Evolutionary conservation across 2,329 filamentous ascomycete genomes (phyloP), one percentile per base, ranked within the genome.

Genomic region (Microdochium nivale): DNA sequence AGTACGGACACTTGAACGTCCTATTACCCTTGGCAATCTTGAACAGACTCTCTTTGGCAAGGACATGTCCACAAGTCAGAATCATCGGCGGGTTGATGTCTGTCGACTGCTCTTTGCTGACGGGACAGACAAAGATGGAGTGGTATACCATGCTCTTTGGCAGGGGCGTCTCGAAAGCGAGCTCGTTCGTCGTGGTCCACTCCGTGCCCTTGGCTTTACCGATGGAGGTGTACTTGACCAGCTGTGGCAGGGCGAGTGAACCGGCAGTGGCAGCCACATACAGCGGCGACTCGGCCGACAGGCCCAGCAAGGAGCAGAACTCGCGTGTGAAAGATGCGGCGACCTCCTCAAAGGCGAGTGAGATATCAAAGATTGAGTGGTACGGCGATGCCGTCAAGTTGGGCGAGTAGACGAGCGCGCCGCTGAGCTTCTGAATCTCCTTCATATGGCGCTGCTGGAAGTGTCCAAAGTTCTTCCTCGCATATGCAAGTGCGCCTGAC

Each of bases 91-190:
- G 94, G 66, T 99, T 99, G 24, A 78, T 72, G 62, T 95, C 90
- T 0, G 92, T 99, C 0, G 88, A 90, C 68, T 99, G 94, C 65
- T 96, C 94, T 67, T 97, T 97, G 61, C 87, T 91, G 4, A 99
- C 94, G 0, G 94, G 94, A 64, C 94, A 99, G 43, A 99, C 94
- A 65, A 99, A 99, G 64, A 99, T 96, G 52, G 88, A 88, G 68
- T 99, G 94, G 73, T 95, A 99, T 48, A 84, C 74, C 78, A 82
- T 82, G 57, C 73, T 77, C 49, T 68, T 64, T 1, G 81, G 80
- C 2, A 84, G 69, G 2, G 80, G 77, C 1, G 80, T 84, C 61
- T 88, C 78, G 64, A 91, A 94, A 0, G 92, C 90, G 19, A 99
- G 75, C 67, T 99, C 94, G 62, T 94, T 85, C 54, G 87, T 81